Percentiles rank a stretch among this genome's conserved stretches.
Evolutionary conservation across 495 filamentous ascomycete species (phyloP).

Genomic region (Echria macrotheca): DNA sequence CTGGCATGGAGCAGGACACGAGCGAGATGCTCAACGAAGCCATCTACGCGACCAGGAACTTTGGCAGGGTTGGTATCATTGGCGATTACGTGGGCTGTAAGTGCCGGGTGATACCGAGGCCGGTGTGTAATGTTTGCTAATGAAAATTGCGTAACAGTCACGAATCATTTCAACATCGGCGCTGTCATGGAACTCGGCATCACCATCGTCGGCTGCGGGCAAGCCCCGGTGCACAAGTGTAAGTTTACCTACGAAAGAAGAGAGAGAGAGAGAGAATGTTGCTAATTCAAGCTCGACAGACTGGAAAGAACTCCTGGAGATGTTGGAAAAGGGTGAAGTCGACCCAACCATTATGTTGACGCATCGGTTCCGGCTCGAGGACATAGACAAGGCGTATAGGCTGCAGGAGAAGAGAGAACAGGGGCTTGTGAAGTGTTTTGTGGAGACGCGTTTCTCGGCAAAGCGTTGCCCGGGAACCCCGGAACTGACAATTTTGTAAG

Average conservation of each 20-base stretch:
- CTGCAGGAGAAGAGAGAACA: conserved; percentile 10
- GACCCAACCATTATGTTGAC: conserved; percentile 14
- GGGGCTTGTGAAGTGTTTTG: conserved; percentile 12
- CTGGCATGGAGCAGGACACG: conserved; percentile 10
- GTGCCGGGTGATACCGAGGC: not conserved
- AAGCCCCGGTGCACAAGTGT: conserved; percentile 8
- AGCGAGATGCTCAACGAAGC: conserved; percentile 15
- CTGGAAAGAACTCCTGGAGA: conserved; percentile 5
- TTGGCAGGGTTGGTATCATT: conserved; percentile 11
- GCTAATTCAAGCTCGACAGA: conserved; percentile 1
- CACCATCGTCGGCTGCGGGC: conserved; percentile 6
- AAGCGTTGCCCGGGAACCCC: conserved; percentile 4
- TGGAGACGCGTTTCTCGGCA: conserved; percentile 9
- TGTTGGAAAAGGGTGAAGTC: conserved; percentile 5
- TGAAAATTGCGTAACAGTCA: not conserved
- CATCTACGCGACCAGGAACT: conserved; percentile 5
- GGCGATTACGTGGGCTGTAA: conserved; percentile 9
- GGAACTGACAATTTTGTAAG: conserved; percentile 11
- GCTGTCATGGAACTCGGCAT: conserved; percentile 12
- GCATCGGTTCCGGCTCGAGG: conserved; percentile 9
- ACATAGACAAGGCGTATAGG: conserved; percentile 10
- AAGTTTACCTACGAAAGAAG: not conserved
- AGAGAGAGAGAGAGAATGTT: too few species aligned
- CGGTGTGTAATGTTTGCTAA: too few species aligned
- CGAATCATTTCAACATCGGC: conserved; percentile 14